Percentiles rank a stretch among this genome's conserved stretches.
Conservation (phyloP, 2,329 filamentous ascomycete genomes). For the Alternaria angustiovoidea region DNA sequence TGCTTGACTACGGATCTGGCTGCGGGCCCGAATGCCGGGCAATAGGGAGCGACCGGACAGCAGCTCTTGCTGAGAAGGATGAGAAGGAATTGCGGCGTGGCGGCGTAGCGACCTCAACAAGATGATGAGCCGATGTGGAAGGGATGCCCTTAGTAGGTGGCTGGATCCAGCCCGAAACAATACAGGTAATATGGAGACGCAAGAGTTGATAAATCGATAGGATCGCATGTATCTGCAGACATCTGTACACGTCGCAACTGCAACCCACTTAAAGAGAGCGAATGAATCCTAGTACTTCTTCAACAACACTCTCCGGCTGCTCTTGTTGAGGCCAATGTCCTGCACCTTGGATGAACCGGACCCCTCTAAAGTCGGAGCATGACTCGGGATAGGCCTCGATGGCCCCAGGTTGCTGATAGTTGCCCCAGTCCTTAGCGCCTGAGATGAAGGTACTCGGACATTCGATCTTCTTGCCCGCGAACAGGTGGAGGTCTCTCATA, state of each 20-base stretch:
- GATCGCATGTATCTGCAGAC: background rate
- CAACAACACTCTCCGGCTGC: slow-evolving; percentile 63
- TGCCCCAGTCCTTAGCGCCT: slow-evolving; percentile 71
- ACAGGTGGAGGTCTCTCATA: slow-evolving; percentile 64
- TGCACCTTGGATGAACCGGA: slow-evolving; percentile 64
- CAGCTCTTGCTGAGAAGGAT: background rate
- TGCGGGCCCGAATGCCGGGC: background rate
- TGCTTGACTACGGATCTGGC: background rate
- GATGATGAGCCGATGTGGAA: background rate
- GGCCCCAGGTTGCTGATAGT: slow-evolving; percentile 71
- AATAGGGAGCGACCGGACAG: background rate
- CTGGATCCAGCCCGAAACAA: background rate
- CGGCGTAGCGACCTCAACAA: slow-evolving; percentile 3
- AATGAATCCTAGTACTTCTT: slow-evolving; percentile 57
- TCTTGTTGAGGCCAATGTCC: slow-evolving; percentile 78
- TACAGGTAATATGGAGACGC: background rate
- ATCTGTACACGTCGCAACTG: background rate
- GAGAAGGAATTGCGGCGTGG: background rate
- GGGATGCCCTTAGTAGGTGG: background rate
- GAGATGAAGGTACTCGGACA: slow-evolving; percentile 69
- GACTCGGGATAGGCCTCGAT: slow-evolving; percentile 64
- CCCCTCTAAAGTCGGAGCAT: slow-evolving; percentile 63
- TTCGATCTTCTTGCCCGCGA: slow-evolving; percentile 67
- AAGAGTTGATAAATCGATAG: background rate
- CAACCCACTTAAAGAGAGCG: slow-evolving; percentile 16